Conservation (phyloP, 2,329 filamentous ascomycete genomes). For the Paecilomyces sp. region DNA sequence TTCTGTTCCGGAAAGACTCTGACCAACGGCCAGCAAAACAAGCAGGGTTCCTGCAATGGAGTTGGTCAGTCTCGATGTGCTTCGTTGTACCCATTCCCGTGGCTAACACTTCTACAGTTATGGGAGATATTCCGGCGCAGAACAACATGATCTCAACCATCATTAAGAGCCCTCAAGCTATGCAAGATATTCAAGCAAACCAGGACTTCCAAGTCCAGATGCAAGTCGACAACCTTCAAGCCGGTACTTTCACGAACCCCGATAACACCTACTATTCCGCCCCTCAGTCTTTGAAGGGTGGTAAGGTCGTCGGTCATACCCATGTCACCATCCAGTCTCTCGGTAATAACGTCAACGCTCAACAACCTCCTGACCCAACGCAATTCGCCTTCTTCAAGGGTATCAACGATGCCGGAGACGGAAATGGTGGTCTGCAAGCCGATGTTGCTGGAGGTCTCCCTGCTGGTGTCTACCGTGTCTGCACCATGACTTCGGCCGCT, state of each 20-base stretch:
- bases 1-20: conserved; percentile 49
- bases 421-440: conserved; percentile 40
- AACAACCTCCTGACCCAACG: conserved; percentile 30
- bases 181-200: conserved; percentile 32
- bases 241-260: conserved; percentile 50
- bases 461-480: conserved; percentile 44
- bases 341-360: conserved; percentile 24
- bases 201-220: conserved; percentile 43
- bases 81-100: not conserved
- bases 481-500: conserved; percentile 44
- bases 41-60: conserved; percentile 49
- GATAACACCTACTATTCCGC: conserved; percentile 49
- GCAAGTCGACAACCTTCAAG: conserved; percentile 43
- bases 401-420: conserved; percentile 46
- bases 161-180: conserved; percentile 41
- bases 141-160: conserved; percentile 50
- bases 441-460: conserved; percentile 41
- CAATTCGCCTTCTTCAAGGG: conserved; percentile 54
- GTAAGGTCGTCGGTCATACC: conserved; percentile 31
- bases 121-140: conserved; percentile 48
- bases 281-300: conserved; percentile 43
- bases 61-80: conserved; percentile 27
- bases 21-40: conserved; percentile 49
- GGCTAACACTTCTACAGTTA: conserved; percentile 30
- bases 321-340: conserved; percentile 47